These are phyloP conservation scores for Nicotiana undulata DNA, from an alignment of 257 asterid genomes.

Conservation along the genomic window DNA sequence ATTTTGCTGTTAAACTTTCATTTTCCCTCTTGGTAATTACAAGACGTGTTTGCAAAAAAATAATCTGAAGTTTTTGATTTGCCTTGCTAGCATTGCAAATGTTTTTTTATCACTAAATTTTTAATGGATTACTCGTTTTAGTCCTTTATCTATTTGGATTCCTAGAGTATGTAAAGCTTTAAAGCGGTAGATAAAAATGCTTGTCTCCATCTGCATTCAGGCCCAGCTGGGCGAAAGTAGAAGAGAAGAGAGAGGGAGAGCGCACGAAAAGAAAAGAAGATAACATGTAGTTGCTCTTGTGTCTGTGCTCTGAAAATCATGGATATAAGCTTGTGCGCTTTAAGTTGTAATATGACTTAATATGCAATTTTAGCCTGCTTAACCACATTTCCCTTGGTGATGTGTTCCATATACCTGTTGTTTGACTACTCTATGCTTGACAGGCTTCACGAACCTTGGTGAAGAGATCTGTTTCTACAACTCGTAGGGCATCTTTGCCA, in stretches of 20 bases:
- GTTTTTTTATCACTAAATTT: neutral
- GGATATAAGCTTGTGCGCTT: neutral
- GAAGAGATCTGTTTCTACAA: slow-evolving; percentile 42
- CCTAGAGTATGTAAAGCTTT: neutral
- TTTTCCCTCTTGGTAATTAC: neutral
- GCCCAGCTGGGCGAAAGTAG: neutral
- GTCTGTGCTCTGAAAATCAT: neutral
- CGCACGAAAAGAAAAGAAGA: neutral
- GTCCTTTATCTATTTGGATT: neutral
- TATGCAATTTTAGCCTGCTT: neutral
- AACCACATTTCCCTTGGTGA: slow-evolving; percentile 4
- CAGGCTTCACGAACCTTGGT: slow-evolving; percentile 54
- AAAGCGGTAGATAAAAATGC: neutral
- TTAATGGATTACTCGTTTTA: neutral
- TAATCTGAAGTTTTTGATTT: neutral
- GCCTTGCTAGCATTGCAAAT: neutral
- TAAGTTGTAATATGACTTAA: neutral
- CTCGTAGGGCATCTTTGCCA: slow-evolving; percentile 75
- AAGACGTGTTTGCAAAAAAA: neutral
- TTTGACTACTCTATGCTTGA: slow-evolving; percentile 9
- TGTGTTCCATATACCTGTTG: neutral
- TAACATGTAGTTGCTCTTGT: neutral
- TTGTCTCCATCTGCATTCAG: neutral
- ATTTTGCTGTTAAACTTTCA: neutral
- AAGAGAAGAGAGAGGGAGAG: neutral